Percentiles rank a stretch among this genome's conserved stretches.
These are phyloP conservation scores for Solanum chacoense DNA, from an alignment of 305 asterid genomes.

Conservation along the genomic window DNA sequence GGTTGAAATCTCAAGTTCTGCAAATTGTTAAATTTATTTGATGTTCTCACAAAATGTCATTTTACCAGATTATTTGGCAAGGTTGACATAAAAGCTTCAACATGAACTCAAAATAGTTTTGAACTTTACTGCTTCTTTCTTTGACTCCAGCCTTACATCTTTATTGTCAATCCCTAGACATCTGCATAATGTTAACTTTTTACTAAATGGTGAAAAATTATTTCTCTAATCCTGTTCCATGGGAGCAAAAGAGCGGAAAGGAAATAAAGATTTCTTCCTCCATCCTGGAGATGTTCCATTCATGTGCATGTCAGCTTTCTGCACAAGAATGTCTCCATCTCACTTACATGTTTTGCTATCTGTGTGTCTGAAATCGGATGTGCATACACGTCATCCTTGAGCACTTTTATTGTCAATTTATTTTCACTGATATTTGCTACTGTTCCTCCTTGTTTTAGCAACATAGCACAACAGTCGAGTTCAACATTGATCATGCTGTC, in stretches of 20 bases:
- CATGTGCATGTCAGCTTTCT: neutral
- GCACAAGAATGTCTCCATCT: neutral
- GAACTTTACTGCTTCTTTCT: neutral
- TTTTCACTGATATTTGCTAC: neutral
- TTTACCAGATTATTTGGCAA: neutral
- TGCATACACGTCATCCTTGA: neutral
- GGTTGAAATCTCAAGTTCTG: neutral
- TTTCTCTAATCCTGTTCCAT: neutral
- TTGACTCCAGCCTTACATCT: neutral
- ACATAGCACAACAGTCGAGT: slow-evolving; percentile 27
- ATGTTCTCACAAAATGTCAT: neutral
- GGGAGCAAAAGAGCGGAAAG: neutral
- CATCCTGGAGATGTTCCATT: neutral
- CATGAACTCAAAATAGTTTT: neutral
- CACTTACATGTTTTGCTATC: neutral
- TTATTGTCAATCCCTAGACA: neutral
- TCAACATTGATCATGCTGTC: slow-evolving; percentile 57
- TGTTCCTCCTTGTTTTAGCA: slow-evolving; percentile 30
- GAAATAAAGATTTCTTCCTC: neutral
- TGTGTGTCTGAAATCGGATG: neutral
- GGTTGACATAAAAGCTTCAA: neutral
- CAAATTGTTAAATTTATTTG: neutral
- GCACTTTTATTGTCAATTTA: neutral
- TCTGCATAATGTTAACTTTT: neutral
- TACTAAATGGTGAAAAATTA: neutral